Percentiles rank a stretch among this genome's conserved stretches.
These are phyloP conservation scores for Rhodotorula graminis DNA, from an alignment of 768 basidiomycete species.

Conservation along the genomic window DNA sequence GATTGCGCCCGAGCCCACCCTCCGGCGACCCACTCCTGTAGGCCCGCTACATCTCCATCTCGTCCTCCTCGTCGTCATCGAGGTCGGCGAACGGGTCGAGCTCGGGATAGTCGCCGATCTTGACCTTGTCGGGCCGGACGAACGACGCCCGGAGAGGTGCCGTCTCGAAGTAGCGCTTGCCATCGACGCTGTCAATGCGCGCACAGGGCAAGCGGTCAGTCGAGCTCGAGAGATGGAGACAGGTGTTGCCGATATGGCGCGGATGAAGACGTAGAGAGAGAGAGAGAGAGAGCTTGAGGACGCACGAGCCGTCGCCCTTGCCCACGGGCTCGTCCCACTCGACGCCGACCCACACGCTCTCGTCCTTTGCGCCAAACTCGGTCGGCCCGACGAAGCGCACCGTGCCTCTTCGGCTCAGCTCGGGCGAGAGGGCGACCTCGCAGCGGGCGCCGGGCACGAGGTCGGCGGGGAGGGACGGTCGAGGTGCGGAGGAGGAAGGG, in stretches of 20 bases:
- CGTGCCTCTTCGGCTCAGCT: conserved; percentile 70
- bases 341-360: conserved; percentile 75
- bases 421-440: conserved; percentile 63
- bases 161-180: conserved; percentile 79
- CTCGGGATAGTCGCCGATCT: conserved; percentile 78
- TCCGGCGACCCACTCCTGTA: background rate
- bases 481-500: conserved; percentile 42
- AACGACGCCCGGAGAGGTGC: conserved; percentile 73
- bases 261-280: too few species aligned
- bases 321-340: conserved; percentile 94
- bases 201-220: background rate
- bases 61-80: conserved; percentile 55
- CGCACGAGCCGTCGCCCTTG: conserved; percentile 91
- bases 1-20: background rate
- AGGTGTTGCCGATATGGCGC: too few species aligned
- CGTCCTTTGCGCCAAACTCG: conserved; percentile 61
- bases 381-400: conserved; percentile 81
- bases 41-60: conserved; percentile 52
- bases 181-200: conserved; percentile 61
- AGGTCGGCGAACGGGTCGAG: conserved; percentile 67
- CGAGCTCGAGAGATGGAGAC: background rate
- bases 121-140: conserved; percentile 74
- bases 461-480: conserved; percentile 2
- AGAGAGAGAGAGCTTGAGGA: conserved; percentile 33
- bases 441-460: conserved; percentile 64